Conservation (phyloP, 495 filamentous ascomycete species). For the Penicillium lagena region DNA sequence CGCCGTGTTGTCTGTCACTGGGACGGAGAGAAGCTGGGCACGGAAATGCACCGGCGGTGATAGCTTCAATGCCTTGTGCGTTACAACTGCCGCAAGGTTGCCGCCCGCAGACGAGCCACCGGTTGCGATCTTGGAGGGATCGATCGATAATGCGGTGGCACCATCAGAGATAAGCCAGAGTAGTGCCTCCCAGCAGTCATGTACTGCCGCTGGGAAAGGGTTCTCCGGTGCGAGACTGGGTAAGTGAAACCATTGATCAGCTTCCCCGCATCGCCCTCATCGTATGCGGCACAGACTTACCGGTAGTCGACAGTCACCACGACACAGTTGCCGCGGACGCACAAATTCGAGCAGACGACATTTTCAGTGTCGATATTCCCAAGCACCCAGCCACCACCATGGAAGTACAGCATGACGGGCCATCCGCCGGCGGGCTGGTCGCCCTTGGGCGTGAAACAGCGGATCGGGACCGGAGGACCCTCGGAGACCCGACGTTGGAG, state of each 20-base stretch:
- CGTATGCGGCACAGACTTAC: slow-evolving; percentile 19
- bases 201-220: slow-evolving; percentile 49
- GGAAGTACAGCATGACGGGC: slow-evolving; percentile 52
- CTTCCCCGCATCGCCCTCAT: no score
- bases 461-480: slow-evolving; percentile 39
- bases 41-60: slow-evolving; percentile 38
- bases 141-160: slow-evolving; percentile 29
- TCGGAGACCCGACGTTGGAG: slow-evolving; percentile 38
- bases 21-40: slow-evolving; percentile 49
- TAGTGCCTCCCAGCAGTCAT: slow-evolving; percentile 52
- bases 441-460: slow-evolving; percentile 43
- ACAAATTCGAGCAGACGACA: slow-evolving; percentile 49
- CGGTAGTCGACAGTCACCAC: slow-evolving; percentile 52
- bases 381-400: slow-evolving; percentile 55
- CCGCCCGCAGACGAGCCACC: slow-evolving; percentile 52
- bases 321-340: slow-evolving; percentile 41
- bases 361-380: slow-evolving; percentile 56
- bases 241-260: not conserved
- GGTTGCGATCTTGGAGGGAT: slow-evolving; percentile 42
- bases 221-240: slow-evolving; percentile 45
- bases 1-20: slow-evolving; percentile 53
- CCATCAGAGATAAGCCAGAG: slow-evolving; percentile 45
- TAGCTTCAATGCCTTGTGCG: slow-evolving; percentile 42
- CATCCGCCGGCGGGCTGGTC: slow-evolving; percentile 39
- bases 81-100: slow-evolving; percentile 50